phyloP scores from a whole-genome alignment of 768 basidiomycete species.

The Saitozyma sp. region DNA sequence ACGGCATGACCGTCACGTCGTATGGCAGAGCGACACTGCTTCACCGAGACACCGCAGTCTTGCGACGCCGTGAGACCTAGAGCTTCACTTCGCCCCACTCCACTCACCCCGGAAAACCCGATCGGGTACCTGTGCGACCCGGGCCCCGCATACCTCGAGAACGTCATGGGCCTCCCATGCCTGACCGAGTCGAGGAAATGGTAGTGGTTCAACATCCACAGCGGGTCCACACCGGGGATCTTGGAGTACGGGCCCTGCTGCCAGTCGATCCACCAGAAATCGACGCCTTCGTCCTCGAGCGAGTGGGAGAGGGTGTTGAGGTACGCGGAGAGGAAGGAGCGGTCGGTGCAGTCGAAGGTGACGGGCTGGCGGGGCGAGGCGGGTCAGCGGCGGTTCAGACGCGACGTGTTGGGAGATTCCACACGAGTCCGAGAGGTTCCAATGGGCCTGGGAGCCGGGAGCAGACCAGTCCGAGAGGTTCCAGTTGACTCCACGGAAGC shows the following conservation, averaged over 20 bases:
- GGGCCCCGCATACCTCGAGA: conserved; percentile 30
- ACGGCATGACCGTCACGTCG: too few species aligned
- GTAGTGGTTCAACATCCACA: conserved; percentile 36
- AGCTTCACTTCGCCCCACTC: too few species aligned
- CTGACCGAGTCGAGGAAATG: conserved; percentile 30
- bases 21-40: too few species aligned
- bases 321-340: conserved; percentile 25
- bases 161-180: conserved; percentile 22
- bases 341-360: conserved; percentile 28
- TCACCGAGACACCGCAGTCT: background rate
- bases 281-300: conserved; percentile 35
- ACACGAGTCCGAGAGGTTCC: too few species aligned
- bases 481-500: too few species aligned
- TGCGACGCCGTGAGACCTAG: background rate
- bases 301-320: conserved; percentile 25
- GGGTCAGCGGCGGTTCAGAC: too few species aligned
- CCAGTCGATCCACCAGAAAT: conserved; percentile 42
- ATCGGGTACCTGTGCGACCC: conserved; percentile 33
- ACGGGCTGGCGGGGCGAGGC: conserved; percentile 12
- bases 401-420: too few species aligned
- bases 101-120: conserved; percentile 30
- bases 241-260: conserved; percentile 27
- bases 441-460: too few species aligned
- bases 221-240: conserved; percentile 24
- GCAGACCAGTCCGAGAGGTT: too few species aligned